Conservation (phyloP, 257 asterid genomes). For the Plectranthus barbatus region DNA sequence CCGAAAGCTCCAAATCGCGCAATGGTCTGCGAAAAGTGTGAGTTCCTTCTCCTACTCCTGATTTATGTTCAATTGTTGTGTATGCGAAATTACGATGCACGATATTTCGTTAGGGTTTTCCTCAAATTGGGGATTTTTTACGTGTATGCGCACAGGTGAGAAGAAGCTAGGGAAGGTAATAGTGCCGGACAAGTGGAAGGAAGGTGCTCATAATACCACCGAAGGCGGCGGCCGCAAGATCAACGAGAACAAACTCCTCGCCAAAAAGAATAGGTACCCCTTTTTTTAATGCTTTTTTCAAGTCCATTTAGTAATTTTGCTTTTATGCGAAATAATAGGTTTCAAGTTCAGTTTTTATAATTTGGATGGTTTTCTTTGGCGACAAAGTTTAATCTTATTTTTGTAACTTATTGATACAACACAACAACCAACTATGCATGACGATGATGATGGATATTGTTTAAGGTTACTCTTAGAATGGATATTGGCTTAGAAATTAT, state of each 20-base stretch:
- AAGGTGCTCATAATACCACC: constrained; percentile 77
- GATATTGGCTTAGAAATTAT: background rate
- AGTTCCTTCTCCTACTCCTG: constrained; percentile 1
- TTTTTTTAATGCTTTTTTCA: background rate
- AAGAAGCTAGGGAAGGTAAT: constrained; percentile 90
- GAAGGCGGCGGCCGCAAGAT: constrained; percentile 97
- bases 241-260: constrained; percentile 97
- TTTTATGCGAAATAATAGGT: background rate
- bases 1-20: background rate
- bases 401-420: background rate
- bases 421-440: background rate
- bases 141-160: constrained; percentile 43
- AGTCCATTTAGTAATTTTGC: background rate
- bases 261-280: constrained; percentile 68
- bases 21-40: constrained; percentile 93
- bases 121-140: constrained; percentile 19
- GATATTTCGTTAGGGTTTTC: constrained; percentile 31
- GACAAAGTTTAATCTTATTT: background rate
- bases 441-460: background rate
- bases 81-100: background rate
- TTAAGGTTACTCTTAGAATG: background rate
- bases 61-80: background rate
- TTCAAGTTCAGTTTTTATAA: background rate
- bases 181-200: constrained; percentile 99
- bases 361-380: background rate